Evolutionary conservation across 2,329 filamentous ascomycete species (phyloP).

Genomic region (Colletotrichum gigasporum): DNA sequence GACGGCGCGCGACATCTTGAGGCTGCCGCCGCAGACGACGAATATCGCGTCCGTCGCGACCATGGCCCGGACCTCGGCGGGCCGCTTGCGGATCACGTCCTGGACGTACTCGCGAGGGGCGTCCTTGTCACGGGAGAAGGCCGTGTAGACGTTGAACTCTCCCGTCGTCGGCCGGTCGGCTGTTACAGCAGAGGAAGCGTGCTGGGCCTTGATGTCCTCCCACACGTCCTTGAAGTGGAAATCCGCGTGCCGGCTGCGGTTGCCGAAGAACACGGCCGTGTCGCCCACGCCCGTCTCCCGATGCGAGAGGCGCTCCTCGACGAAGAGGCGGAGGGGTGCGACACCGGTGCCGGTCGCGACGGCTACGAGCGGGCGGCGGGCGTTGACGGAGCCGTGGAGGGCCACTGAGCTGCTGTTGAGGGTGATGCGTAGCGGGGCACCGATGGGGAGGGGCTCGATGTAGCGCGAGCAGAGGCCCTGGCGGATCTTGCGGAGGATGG

Average conservation of each 20-base stretch:
- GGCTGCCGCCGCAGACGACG: slow-evolving; percentile 65
- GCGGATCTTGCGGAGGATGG: slow-evolving; percentile 83
- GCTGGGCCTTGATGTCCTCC: slow-evolving; percentile 44
- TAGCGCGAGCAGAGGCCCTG: slow-evolving; percentile 93
- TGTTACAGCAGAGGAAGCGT: slow-evolving; percentile 10
- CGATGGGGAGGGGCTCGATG: slow-evolving; percentile 70
- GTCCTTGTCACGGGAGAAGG: slow-evolving; percentile 58
- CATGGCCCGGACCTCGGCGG: slow-evolving; percentile 44
- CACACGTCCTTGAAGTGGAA: slow-evolving; percentile 87
- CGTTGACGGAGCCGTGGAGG: slow-evolving; percentile 48
- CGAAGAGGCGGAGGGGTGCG: slow-evolving; percentile 82
- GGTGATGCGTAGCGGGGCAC: slow-evolving; percentile 69
- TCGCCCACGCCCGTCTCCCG: slow-evolving; percentile 31
- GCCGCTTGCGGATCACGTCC: slow-evolving; percentile 58
- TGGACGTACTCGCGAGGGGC: slow-evolving; percentile 65
- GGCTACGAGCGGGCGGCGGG: slow-evolving; percentile 71
- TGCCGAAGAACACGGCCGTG: slow-evolving; percentile 82
- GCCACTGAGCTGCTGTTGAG: slow-evolving; percentile 58
- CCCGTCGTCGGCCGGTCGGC: slow-evolving; percentile 6
- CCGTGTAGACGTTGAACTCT: slow-evolving; percentile 46
- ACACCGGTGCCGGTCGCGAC: slow-evolving; percentile 89
- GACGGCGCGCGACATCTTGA: slow-evolving; percentile 67
- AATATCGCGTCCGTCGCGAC: slow-evolving; percentile 56
- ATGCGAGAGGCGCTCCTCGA: slow-evolving; percentile 73
- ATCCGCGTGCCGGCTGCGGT: slow-evolving; percentile 77